phyloP scores from a whole-genome alignment of 2,329 filamentous ascomycete species.

The Phyllachora maydis region DNA sequence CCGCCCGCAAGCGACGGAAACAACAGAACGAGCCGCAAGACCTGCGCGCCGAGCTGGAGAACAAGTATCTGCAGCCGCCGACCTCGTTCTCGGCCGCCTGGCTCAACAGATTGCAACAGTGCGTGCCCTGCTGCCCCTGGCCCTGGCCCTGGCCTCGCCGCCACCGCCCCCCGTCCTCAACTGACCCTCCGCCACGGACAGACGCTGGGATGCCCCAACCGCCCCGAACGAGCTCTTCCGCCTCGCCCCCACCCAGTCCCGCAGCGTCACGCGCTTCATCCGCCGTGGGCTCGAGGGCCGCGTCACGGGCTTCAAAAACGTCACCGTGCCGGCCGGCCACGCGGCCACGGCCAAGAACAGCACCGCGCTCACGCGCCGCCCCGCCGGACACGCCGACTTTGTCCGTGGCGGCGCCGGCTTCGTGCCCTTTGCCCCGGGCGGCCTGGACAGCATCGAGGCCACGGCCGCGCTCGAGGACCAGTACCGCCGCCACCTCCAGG shows the following conservation, averaged over 20 bases:
- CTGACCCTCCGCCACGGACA: conserved; percentile 3
- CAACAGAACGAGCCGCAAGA: conserved; percentile 38
- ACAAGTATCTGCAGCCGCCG: conserved; percentile 61
- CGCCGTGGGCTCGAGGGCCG: conserved; percentile 80
- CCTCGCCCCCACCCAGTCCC: conserved; percentile 75
- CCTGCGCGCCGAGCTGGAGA: conserved; percentile 51
- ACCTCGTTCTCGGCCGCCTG: conserved; percentile 63
- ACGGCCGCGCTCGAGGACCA: conserved; percentile 71
- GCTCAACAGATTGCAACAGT: conserved; percentile 77
- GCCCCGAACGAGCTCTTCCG: conserved; percentile 73
- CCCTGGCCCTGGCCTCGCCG: conserved; percentile 1
- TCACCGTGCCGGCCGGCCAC: conserved; percentile 75
- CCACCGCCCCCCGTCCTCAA: neutral
- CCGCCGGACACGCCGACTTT: conserved; percentile 72
- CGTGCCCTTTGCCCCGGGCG: conserved; percentile 84
- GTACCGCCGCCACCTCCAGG: conserved; percentile 34
- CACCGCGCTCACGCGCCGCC: conserved; percentile 71
- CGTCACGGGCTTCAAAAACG: conserved; percentile 84
- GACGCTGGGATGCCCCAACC: conserved; percentile 57
- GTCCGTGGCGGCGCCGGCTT: conserved; percentile 84
- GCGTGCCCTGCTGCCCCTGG: too few relatives aligned
- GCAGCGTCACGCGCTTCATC: conserved; percentile 85
- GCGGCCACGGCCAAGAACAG: conserved; percentile 92
- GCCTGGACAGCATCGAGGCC: conserved; percentile 69
- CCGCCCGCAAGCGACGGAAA: conserved; percentile 19